Percentiles rank a stretch among this genome's conserved stretches.
Evolutionary conservation across 805 yeast species (phyloP).

Genomic region (Saturnispora hagleri): DNA sequence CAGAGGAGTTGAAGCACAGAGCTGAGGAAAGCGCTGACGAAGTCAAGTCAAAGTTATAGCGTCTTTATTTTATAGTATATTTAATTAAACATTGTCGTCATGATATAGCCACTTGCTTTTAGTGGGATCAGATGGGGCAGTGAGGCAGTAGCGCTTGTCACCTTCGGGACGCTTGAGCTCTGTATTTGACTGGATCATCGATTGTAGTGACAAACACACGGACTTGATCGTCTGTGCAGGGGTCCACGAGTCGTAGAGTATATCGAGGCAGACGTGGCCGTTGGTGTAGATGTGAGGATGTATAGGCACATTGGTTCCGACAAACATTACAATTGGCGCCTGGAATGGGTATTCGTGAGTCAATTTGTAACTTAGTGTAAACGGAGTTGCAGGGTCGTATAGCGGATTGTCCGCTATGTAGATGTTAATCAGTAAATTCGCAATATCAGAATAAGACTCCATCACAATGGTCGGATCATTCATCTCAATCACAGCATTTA

Average conservation of each 20-base stretch:
- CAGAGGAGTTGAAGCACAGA: not conserved
- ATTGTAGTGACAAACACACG: constrained; percentile 49
- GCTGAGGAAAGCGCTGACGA: not conserved
- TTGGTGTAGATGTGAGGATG: constrained; percentile 72
- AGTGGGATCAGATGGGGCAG: constrained; percentile 53
- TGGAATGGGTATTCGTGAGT: constrained; percentile 9
- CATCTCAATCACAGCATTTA: not conserved
- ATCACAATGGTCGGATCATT: constrained; percentile 2
- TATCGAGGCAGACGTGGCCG: constrained; percentile 69
- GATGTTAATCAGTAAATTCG: constrained; percentile 4
- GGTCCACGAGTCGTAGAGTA: constrained; percentile 59
- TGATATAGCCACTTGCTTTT: constrained; percentile 43
- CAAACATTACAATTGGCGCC: constrained; percentile 8
- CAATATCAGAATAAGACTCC: not conserved
- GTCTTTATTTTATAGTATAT: not conserved
- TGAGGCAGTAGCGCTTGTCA: constrained; percentile 37
- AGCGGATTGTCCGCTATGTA: constrained; percentile 1
- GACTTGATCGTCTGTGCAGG: constrained; percentile 49
- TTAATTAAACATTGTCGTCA: constrained; percentile 38
- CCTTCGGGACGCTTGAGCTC: constrained; percentile 47
- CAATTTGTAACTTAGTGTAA: constrained; percentile 2
- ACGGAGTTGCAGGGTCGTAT: constrained; percentile 2
- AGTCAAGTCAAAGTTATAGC: not conserved
- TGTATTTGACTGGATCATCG: constrained; percentile 48
- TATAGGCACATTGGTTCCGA: constrained; percentile 37